Evolutionary conservation across 176 grass and related monocot species (phyloP).

Genomic region (Calamus simplicifolius): DNA sequence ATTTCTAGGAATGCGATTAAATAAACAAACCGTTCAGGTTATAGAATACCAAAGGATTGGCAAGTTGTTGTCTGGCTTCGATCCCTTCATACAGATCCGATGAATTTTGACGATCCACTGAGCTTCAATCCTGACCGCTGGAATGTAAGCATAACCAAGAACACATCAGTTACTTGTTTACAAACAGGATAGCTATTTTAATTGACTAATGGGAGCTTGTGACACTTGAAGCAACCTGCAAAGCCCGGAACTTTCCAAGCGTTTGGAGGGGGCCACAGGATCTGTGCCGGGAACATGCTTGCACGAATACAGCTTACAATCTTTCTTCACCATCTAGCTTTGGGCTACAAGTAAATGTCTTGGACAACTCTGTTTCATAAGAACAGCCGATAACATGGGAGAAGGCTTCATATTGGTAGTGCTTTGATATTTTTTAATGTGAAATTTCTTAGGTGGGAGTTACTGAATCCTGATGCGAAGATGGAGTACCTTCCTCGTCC

Average conservation of each 20-base stretch:
- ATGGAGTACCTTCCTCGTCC: constrained; percentile 9
- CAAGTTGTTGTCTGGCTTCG: constrained; percentile 31
- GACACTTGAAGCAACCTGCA: neutral
- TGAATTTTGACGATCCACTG: constrained; percentile 25
- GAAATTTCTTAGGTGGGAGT: constrained; percentile 16
- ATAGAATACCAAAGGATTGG: constrained; percentile 34
- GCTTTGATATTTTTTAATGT: neutral
- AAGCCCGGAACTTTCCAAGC: constrained; percentile 21
- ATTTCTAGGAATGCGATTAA: too few species aligned
- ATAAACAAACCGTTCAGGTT: constrained; percentile 16
- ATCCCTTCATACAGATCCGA: constrained; percentile 23
- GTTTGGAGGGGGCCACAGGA: constrained; percentile 12
- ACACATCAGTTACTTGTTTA: too few species aligned
- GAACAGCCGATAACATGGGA: too few species aligned
- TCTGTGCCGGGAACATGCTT: constrained; percentile 25
- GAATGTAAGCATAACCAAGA: constrained; percentile 8
- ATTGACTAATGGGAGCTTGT: too few species aligned
- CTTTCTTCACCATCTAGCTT: constrained; percentile 19
- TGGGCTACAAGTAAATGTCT: constrained; percentile 16
- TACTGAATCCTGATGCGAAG: constrained; percentile 15
- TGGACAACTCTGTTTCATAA: neutral
- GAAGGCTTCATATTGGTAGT: neutral
- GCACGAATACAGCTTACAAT: constrained; percentile 15
- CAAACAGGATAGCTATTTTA: too few species aligned
- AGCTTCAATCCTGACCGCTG: constrained; percentile 36